phyloP scores from a whole-genome alignment of 2,329 filamentous ascomycete species.

The Lecanicillium sp. region DNA sequence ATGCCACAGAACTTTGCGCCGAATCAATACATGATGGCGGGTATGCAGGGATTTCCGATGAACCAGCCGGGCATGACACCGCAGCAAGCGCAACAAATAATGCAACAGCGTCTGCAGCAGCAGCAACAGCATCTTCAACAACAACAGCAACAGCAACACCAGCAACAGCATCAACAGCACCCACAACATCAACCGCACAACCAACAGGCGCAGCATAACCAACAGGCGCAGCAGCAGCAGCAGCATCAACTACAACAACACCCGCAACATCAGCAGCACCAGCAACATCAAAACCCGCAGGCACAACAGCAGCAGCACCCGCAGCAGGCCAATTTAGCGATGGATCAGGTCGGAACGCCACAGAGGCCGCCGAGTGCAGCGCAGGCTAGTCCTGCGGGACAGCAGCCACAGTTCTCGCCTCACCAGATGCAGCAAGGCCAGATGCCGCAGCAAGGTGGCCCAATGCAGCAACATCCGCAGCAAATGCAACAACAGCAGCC shows the following conservation, averaged over 20 bases:
- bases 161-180: constrained; percentile 27
- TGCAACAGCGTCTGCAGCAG: constrained; percentile 33
- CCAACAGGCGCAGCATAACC: constrained; percentile 21
- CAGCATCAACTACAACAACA: constrained; percentile 13
- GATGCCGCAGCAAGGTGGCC: constrained; percentile 17
- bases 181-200: constrained; percentile 21
- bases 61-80: constrained; percentile 45
- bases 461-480: constrained; percentile 29
- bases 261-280: constrained; percentile 13
- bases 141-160: constrained; percentile 23
- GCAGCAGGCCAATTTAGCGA: constrained; percentile 17
- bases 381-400: constrained; percentile 21
- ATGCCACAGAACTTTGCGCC: constrained; percentile 45
- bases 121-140: constrained; percentile 21
- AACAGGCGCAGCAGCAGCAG: constrained; percentile 23
- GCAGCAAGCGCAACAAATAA: constrained; percentile 39
- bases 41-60: constrained; percentile 52
- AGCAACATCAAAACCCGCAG: constrained; percentile 24
- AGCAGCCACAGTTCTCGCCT: constrained; percentile 27
- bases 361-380: constrained; percentile 21
- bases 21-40: constrained; percentile 45
- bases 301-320: constrained; percentile 11
- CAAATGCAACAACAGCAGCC: constrained; percentile 29
- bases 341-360: constrained; percentile 19
- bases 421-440: constrained; percentile 22